A percentile compares a stretch with the other conserved stretches of the same genome.
Conservation (phyloP, 805 yeast genomes). For the Yarrowia keelungensis region DNA sequence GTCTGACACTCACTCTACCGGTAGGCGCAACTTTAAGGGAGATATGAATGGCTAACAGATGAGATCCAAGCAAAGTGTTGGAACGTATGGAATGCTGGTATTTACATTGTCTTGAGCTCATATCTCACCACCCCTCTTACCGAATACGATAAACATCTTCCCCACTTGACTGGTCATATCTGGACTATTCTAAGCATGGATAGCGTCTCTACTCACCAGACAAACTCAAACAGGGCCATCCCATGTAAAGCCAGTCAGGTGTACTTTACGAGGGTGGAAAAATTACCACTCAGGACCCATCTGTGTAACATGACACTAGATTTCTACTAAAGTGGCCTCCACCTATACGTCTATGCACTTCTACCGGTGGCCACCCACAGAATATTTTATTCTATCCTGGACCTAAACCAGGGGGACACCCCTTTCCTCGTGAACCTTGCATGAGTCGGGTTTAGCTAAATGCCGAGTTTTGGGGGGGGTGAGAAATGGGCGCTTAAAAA, state of each 20-base stretch:
- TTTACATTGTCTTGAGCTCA: too few species aligned
- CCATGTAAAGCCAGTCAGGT: neutral
- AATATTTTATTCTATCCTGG: slow-evolving; percentile 4
- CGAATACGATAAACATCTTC: too few species aligned
- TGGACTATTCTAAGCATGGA: too few species aligned
- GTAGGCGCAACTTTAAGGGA: slow-evolving; percentile 8
- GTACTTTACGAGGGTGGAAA: too few species aligned
- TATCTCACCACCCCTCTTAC: too few species aligned
- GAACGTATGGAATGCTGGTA: too few species aligned
- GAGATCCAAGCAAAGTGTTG: too few species aligned
- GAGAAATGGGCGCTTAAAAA: neutral
- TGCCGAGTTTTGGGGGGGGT: neutral
- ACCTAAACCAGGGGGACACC: neutral
- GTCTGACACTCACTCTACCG: neutral
- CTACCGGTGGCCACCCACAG: neutral
- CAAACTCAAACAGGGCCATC: neutral
- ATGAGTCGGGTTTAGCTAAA: slow-evolving; percentile 12
- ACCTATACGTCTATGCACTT: too few species aligned
- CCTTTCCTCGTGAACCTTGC: slow-evolving; percentile 28
- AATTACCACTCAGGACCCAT: too few species aligned
- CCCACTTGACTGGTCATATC: too few species aligned
- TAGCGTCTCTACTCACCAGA: neutral
- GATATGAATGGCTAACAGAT: neutral
- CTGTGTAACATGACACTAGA: too few species aligned
- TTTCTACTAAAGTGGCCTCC: too few species aligned